Conservation (phyloP, 148 eudicot species). For the Vaccinium vitisidaea region DNA sequence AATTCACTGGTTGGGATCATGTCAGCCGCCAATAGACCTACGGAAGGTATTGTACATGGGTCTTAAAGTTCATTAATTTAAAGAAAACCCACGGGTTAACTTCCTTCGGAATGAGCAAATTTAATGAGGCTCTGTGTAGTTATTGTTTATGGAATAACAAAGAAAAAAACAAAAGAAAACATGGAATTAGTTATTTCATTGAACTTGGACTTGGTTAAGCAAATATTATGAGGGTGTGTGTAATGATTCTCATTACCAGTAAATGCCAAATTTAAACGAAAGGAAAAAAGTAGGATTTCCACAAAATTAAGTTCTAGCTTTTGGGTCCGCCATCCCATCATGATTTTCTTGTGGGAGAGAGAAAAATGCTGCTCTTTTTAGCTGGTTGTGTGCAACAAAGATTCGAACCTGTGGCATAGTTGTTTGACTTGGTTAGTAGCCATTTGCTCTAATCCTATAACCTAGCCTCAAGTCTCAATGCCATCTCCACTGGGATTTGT, state of each 20-base stretch:
- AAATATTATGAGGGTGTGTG: background rate
- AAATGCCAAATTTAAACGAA: background rate
- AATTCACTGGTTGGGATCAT: conserved; percentile 73
- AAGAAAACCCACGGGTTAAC: conserved; percentile 4
- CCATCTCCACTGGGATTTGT: background rate
- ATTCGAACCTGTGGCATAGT: no score
- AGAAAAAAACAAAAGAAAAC: background rate
- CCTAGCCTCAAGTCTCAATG: background rate
- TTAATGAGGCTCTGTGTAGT: background rate
- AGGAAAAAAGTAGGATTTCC: background rate
- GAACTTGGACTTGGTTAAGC: background rate
- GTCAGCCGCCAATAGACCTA: conserved; percentile 40
- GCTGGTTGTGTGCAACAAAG: no score
- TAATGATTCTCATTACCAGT: background rate
- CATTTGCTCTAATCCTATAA: no score
- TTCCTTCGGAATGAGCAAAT: background rate
- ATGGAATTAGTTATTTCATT: background rate
- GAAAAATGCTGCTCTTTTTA: no score
- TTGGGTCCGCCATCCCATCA: background rate
- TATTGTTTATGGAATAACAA: background rate
- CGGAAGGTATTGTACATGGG: conserved; percentile 36
- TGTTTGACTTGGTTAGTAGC: background rate
- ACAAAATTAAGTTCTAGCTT: background rate
- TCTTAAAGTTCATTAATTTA: conserved; percentile 6
- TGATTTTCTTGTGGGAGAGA: no score